Percentiles rank a stretch among this genome's conserved stretches.
Evolutionary conservation across 1,284 basidiomycete genomes (phyloP).

Genomic region (Trichosporon sp.): DNA sequence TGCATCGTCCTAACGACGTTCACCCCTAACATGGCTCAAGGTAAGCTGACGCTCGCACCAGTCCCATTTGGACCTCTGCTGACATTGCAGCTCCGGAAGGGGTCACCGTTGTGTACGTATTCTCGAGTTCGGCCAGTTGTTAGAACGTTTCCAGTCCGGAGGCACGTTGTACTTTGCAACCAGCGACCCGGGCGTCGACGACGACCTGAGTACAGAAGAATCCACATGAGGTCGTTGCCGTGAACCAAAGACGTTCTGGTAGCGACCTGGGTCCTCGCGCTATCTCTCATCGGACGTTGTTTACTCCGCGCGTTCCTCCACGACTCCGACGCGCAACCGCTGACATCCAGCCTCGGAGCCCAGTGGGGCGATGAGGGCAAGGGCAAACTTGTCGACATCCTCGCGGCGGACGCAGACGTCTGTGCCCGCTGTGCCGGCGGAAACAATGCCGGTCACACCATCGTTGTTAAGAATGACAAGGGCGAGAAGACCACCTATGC

Average conservation of each 20-base stretch:
- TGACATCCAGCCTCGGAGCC: slow-evolving; percentile 65
- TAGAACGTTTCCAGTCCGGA: background rate
- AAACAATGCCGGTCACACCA: slow-evolving; percentile 98
- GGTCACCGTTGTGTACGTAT: slow-evolving; percentile 36
- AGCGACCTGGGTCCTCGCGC: background rate
- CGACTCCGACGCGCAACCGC: background rate
- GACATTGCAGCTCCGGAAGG: slow-evolving; percentile 29
- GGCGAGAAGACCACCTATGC: slow-evolving; percentile 80
- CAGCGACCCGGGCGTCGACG: background rate
- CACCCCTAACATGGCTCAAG: slow-evolving; percentile 28
- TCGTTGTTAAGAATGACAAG: slow-evolving; percentile 76
- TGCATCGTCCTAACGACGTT: slow-evolving; percentile 30
- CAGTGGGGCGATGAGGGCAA: slow-evolving; percentile 98
- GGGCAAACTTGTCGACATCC: slow-evolving; percentile 91
- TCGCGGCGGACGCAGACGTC: slow-evolving; percentile 83
- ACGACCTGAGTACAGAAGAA: background rate
- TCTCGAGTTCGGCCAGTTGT: background rate
- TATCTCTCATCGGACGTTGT: background rate
- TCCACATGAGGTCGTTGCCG: background rate
- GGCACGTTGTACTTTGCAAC: background rate
- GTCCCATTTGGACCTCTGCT: slow-evolving; percentile 2
- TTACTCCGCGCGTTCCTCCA: background rate
- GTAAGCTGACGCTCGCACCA: slow-evolving; percentile 6
- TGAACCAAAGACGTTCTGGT: background rate
- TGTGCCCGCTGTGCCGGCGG: slow-evolving; percentile 97